A percentile compares a stretch with the other conserved stretches of the same genome.
Evolutionary conservation across 2,329 filamentous ascomycete species (phyloP).

Genomic region (Fusarium acutatum): DNA sequence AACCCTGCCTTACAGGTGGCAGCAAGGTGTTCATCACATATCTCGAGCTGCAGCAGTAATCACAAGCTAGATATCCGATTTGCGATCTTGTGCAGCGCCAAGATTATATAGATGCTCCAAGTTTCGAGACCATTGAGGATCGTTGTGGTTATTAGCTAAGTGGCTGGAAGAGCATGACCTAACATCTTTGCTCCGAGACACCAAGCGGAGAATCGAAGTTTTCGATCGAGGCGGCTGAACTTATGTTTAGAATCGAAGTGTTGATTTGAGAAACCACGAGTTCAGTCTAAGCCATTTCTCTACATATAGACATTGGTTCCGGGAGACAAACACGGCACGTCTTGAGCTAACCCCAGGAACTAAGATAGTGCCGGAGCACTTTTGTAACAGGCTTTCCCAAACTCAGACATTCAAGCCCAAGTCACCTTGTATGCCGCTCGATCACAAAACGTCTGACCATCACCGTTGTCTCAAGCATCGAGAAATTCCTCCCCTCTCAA

Average conservation of each 20-base stretch:
- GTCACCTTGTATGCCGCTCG: not conserved
- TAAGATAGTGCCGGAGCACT: not conserved
- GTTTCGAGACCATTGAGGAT: not conserved
- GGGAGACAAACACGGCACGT: not conserved
- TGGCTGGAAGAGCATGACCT: not conserved
- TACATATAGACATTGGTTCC: not conserved
- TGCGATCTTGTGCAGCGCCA: not conserved
- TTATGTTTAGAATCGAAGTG: not conserved
- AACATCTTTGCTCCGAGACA: not conserved
- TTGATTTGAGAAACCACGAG: not conserved
- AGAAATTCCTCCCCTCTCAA: not conserved
- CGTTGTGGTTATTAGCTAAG: not conserved
- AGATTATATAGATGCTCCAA: not conserved
- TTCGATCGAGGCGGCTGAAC: not conserved
- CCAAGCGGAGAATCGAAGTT: not conserved
- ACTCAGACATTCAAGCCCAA: not conserved
- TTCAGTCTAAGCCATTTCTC: not conserved
- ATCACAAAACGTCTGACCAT: not conserved
- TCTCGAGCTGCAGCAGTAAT: not conserved
- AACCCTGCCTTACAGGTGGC: not conserved
- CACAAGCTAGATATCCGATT: not conserved
- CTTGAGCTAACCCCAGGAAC: not conserved
- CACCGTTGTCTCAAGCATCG: not conserved
- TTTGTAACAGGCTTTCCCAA: not conserved
- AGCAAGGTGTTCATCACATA: not conserved